Base-by-base conservation (phyloP, 352 stramenopile genomes). In the Thalassiosira hispida region DNA sequence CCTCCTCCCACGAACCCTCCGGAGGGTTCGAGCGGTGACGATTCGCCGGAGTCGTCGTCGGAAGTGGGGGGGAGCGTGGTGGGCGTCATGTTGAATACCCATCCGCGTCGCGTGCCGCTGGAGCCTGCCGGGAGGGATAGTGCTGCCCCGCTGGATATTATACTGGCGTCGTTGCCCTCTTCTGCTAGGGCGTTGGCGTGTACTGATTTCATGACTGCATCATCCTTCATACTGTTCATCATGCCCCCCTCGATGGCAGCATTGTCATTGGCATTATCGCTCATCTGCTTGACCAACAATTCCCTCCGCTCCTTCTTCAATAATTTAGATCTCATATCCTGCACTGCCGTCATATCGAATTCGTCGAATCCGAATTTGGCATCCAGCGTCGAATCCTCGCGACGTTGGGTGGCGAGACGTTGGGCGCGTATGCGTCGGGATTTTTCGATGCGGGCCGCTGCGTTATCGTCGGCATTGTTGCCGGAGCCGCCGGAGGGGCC, bases 21-120 rank as follows among this genome's bases (percentile, higher is more conserved):
- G 46, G n/a, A 6, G 14, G 14, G 8, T 29, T 25, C 38, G 6
- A 55, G 53, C 7, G 59, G 11, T 8, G 44, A 8, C 11, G 46
- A 56, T 14, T 29, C 63, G 3, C 65, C 35, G 2, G 22, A 20
- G 12, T 62, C 57, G 20, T 44, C 44, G 20, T 47, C 44, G 7
- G 68, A 27, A 5, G 67, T 46, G 27, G 73, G 42, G 18, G 71
- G 71, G 2, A 77, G 49, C 35, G 85, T 90, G 31, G 86, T 90
- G 18, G 88, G 61, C 7, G 90, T 20, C 49, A 94, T 85, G 40
- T 94, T 88, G 64, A 91, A 93, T 4, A 93, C 59, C 90, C 90
- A 94, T 53, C 87, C 90, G 25, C 86, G 73, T 18, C 78, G 55
- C 22, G 25, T 16, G 35, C 53, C 64, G 35, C 35, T 76, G 2